phyloP scores from a whole-genome alignment of 768 basidiomycete genomes.

The Mycena rosella region DNA sequence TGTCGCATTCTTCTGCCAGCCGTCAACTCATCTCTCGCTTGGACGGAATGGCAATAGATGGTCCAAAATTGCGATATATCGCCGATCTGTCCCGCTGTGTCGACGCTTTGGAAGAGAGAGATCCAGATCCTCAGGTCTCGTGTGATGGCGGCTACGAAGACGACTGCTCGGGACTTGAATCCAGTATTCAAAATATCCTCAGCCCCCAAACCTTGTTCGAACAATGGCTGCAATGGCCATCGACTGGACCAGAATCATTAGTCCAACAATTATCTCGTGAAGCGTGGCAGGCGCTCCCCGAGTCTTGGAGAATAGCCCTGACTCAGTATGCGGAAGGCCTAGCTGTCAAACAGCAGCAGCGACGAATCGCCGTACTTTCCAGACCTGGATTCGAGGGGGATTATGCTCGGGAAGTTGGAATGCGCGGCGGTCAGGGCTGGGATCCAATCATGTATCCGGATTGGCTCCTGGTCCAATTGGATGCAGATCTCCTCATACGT shows the following conservation, averaged over 20 bases:
- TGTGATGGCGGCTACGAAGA: not conserved
- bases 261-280: conserved; percentile 16
- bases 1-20: not conserved
- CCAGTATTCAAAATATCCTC: no score
- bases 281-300: not conserved
- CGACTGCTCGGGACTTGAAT: no score
- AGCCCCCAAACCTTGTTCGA: not conserved
- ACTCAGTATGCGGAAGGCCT: conserved; percentile 11
- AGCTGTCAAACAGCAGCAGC: conserved; percentile 1
- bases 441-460: conserved; percentile 46
- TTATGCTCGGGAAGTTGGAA: conserved; percentile 33
- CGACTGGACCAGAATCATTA: conserved; percentile 1
- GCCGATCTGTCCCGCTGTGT: conserved; percentile 9
- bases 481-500: conserved; percentile 53
- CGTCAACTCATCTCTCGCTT: conserved; percentile 7
- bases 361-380: not conserved
- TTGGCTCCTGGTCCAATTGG: conserved; percentile 61
- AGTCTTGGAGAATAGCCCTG: not conserved
- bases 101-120: conserved; percentile 10
- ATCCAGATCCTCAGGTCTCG: not conserved
- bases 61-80: conserved; percentile 11
- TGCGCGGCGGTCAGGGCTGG: conserved; percentile 4
- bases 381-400: no score
- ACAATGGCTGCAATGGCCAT: conserved; percentile 17
- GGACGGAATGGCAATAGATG: not conserved